phyloP scores from a whole-genome alignment of 2,329 filamentous ascomycete genomes.

The Penicillium rolfsii region DNA sequence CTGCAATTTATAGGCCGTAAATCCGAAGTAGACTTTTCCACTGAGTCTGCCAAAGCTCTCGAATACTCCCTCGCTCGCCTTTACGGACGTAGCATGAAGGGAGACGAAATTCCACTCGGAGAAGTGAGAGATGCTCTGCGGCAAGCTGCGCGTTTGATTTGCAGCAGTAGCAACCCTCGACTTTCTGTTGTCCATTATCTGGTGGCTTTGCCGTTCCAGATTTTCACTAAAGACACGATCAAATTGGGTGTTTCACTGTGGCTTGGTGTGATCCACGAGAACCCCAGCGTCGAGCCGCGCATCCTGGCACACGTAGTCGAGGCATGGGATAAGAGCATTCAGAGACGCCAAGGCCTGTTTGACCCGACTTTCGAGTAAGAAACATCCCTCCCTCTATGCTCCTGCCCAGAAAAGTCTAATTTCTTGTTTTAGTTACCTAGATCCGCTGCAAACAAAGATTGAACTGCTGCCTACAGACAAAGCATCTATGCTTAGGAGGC shows the following conservation, averaged over 20 bases:
- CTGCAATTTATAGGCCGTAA: constrained; percentile 12
- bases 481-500: constrained; percentile 70
- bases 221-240: constrained; percentile 94
- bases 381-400: neutral
- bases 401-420: constrained; percentile 13
- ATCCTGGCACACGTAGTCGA: constrained; percentile 85
- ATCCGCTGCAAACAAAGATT: constrained; percentile 88
- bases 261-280: constrained; percentile 97
- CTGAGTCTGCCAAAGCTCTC: constrained; percentile 48
- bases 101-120: constrained; percentile 69
- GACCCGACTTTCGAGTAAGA: constrained; percentile 65
- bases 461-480: constrained; percentile 93
- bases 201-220: constrained; percentile 86
- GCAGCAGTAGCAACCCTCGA: constrained; percentile 73
- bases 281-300: constrained; percentile 81
- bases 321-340: constrained; percentile 85
- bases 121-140: constrained; percentile 82
- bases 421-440: constrained; percentile 59
- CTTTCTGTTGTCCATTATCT: constrained; percentile 82
- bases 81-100: constrained; percentile 69
- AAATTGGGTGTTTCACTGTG: constrained; percentile 94
- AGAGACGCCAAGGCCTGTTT: constrained; percentile 79
- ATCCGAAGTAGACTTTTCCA: constrained; percentile 12
- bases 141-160: constrained; percentile 83
- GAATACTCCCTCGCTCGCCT: constrained; percentile 69